Conservation (phyloP, 768 basidiomycete genomes). For the Leccinum obscurum region DNA sequence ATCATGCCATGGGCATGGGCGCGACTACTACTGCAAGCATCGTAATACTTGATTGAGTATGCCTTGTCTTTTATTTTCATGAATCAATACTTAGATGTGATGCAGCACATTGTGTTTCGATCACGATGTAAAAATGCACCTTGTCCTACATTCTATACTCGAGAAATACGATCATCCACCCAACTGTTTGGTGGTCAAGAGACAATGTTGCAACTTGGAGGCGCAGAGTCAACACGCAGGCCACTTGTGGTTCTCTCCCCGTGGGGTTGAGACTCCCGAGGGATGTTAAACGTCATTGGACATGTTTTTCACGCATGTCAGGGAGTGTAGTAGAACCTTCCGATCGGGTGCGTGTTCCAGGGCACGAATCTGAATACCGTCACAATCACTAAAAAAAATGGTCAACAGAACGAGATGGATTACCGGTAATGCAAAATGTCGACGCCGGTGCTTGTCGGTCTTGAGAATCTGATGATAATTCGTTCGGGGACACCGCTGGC, state of each 20-base stretch:
- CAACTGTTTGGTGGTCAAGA: neutral
- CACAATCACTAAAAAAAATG: neutral
- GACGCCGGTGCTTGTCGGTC: neutral
- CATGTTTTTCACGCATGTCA: neutral
- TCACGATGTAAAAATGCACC: neutral
- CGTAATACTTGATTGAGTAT: neutral
- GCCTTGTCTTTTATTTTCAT: neutral
- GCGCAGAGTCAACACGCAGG: neutral
- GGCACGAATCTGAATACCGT: neutral
- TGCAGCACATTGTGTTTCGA: neutral
- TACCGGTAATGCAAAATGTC: neutral
- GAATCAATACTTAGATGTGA: neutral
- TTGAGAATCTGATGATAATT: too few species aligned
- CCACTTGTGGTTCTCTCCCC: neutral
- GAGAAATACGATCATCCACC: too few species aligned
- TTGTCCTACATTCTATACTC: neutral
- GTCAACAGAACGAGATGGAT: neutral
- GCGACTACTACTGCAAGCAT: neutral
- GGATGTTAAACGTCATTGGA: neutral
- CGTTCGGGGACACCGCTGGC: too few species aligned
- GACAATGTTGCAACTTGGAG: neutral
- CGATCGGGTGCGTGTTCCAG: neutral
- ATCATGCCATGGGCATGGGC: neutral
- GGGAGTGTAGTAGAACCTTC: neutral
- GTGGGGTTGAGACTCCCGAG: neutral